These are phyloP conservation scores for Cladochytrium replicatum DNA, from an alignment of 192 early-diverging fungal genomes.

Conservation along the genomic window DNA sequence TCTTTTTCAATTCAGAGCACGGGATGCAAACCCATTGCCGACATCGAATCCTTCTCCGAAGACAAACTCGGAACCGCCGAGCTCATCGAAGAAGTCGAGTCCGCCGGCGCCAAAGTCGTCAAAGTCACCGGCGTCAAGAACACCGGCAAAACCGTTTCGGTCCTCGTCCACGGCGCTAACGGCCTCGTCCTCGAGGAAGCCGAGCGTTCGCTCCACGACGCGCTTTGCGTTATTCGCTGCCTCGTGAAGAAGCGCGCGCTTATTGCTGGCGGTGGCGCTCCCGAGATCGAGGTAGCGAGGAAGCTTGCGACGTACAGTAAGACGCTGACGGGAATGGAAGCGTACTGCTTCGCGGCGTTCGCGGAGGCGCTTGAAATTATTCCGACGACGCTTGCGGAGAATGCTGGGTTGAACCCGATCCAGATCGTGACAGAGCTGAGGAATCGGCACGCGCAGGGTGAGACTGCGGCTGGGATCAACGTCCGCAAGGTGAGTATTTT, in stretches of 20 bases:
- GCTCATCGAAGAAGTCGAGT: constrained; percentile 82
- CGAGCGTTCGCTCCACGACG: constrained; percentile 95
- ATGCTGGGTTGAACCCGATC: constrained; percentile 95
- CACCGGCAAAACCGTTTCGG: constrained; percentile 85
- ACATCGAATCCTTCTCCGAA: constrained; percentile 97
- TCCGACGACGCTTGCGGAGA: constrained; percentile 94
- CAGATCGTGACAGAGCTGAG: constrained; percentile 94
- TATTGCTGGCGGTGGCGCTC: constrained; percentile 96
- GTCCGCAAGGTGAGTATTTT: constrained; percentile 73
- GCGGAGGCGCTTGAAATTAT: constrained; percentile 96
- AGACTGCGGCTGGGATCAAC: constrained; percentile 91
- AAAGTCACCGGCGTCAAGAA: constrained; percentile 89
- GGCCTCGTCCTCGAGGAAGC: constrained; percentile 93
- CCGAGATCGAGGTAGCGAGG: constrained; percentile 92
- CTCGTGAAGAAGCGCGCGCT: constrained; percentile 94
- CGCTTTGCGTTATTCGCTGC: constrained; percentile 96
- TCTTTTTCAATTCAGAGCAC: constrained; percentile 70
- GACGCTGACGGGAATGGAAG: constrained; percentile 87
- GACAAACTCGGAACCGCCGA: constrained; percentile 97
- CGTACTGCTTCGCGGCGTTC: constrained; percentile 95
- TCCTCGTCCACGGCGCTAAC: constrained; percentile 94
- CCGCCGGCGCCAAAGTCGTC: constrained; percentile 79
- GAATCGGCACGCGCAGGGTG: constrained; percentile 87
- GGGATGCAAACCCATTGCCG: constrained; percentile 98
- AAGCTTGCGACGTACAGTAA: constrained; percentile 77